Conservation (phyloP, 352 stramenopile genomes). For the Hyaloperonospora brassicae region DNA sequence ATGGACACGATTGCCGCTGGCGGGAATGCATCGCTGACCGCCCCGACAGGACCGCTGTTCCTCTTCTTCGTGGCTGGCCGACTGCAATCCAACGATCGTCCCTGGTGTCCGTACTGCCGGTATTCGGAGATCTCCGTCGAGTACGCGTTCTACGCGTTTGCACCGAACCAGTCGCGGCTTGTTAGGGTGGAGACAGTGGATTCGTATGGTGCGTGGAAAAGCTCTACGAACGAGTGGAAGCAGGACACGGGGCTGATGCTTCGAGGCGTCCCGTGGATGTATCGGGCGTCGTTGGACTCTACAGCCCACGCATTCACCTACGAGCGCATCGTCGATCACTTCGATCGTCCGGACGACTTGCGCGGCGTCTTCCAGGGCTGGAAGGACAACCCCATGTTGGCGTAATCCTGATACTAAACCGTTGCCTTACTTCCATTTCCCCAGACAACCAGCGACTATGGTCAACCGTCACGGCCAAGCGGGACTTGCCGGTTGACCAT, state of each 20-base stretch:
- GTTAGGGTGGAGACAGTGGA: slow-evolving; percentile 43
- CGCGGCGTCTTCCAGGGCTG: slow-evolving; percentile 29
- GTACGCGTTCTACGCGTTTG: slow-evolving; percentile 67
- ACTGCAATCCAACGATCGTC: slow-evolving; percentile 50
- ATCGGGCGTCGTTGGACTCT: slow-evolving; percentile 31
- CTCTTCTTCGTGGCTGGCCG: slow-evolving; percentile 60
- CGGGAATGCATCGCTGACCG: slow-evolving; percentile 15
- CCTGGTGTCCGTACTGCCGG: slow-evolving; percentile 75
- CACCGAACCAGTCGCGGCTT: slow-evolving; percentile 43
- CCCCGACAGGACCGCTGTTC: slow-evolving; percentile 38
- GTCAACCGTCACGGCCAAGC: too few relatives aligned
- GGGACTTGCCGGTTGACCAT: too few relatives aligned
- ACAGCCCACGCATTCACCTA: slow-evolving; percentile 17
- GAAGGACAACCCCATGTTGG: slow-evolving; percentile 14
- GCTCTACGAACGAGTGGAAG: slow-evolving; percentile 60
- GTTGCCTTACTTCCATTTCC: neutral
- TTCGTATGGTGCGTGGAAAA: slow-evolving; percentile 67
- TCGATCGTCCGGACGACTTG: slow-evolving; percentile 17
- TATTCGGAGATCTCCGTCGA: slow-evolving; percentile 56
- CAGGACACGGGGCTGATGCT: slow-evolving; percentile 37
- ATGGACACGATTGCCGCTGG: slow-evolving; percentile 32
- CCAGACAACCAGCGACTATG: too few relatives aligned
- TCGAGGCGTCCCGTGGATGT: slow-evolving; percentile 58
- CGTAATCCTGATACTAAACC: neutral
- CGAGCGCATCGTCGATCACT: slow-evolving; percentile 15